Base-by-base conservation (phyloP, 768 basidiomycete species). In the Clathrus columnatus region DNA sequence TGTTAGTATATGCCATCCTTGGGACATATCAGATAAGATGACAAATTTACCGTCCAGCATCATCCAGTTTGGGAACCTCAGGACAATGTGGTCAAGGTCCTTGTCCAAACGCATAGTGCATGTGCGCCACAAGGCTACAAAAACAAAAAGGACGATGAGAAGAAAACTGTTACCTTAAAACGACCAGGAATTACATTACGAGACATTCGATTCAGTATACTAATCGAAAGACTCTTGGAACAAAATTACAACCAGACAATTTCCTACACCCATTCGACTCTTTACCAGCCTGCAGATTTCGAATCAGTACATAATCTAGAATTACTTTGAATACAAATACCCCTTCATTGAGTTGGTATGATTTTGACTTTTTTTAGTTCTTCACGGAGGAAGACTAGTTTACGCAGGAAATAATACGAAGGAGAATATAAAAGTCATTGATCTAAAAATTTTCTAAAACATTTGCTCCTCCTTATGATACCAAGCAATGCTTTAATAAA, bases 171-270 rank as follows among this genome's bases (percentile, higher is more conserved):
- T 46, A 21, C 50, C 44, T 20, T 29, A 29, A 51, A 17, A 48
- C 21, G 50, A 21, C 50, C 77, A 0, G 75, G 78, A 11, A 71
- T 81, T 44, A 81, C 81, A 0, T 61, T 67, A 5, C 76, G 76
- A 27, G 81, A 83, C 58, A 54, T 80, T 28, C 76, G 79, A 46
- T 64, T 80, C 29, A 80, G 78, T 7, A 63, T 66, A 7, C 65
- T 67, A 11, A 59, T 75, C n/a, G 78, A 82, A 59, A 56, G 57
- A 50, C 27, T 55, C 16, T 24, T 55, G 18, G 24, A 8, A 23
- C 18, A 55, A 20, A 47, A 55, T 48, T 21, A 2, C 20, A 44
- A 8, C 29, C 41, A 24, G 11, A 5, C 26, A 23, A 28, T n/a
- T 26, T 8, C 54, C 2, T 20, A n/a, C 10, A 44, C 21, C 16